phyloP scores from a whole-genome alignment of 2,329 filamentous ascomycete species.

The Fusarium lyarnte region DNA sequence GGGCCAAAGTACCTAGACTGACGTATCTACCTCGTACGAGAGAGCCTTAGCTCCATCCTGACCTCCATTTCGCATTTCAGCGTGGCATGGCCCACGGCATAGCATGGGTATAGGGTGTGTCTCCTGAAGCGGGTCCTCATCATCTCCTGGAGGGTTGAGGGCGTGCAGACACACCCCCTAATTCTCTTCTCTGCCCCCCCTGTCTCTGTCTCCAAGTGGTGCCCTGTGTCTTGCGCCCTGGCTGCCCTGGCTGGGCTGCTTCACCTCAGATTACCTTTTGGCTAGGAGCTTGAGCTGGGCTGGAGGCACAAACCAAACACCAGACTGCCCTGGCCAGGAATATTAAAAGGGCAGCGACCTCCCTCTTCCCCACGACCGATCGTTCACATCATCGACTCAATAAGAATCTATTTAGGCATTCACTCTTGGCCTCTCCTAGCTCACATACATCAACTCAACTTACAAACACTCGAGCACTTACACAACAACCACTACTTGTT shows the following conservation, averaged over 20 bases:
- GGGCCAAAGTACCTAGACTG: constrained; percentile 39
- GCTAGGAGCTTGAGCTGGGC: constrained; percentile 35
- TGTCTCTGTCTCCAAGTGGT: constrained; percentile 34
- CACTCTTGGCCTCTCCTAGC: constrained; percentile 26
- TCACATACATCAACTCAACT: background rate
- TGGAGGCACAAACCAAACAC: constrained; percentile 47
- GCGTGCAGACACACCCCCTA: constrained; percentile 17
- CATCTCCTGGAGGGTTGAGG: constrained; percentile 28
- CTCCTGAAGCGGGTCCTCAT: constrained; percentile 19
- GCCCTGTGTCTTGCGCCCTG: constrained; percentile 44
- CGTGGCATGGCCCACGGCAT: constrained; percentile 4
- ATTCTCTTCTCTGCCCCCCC: constrained; percentile 17
- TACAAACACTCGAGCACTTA: constrained; percentile 24
- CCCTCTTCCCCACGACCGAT: constrained; percentile 40
- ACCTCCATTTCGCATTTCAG: constrained; percentile 38
- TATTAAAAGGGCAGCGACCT: constrained; percentile 46
- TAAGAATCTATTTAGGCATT: constrained; percentile 32
- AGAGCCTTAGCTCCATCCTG: constrained; percentile 21
- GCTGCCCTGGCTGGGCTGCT: constrained; percentile 41
- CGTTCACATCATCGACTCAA: constrained; percentile 40
- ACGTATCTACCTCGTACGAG: constrained; percentile 44
- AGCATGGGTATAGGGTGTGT: constrained; percentile 3
- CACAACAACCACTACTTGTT: constrained; percentile 12
- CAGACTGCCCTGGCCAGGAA: constrained; percentile 37
- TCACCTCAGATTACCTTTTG: constrained; percentile 48